Conservation (phyloP, 148 eudicot genomes). For the Camellia sinensis region DNA sequence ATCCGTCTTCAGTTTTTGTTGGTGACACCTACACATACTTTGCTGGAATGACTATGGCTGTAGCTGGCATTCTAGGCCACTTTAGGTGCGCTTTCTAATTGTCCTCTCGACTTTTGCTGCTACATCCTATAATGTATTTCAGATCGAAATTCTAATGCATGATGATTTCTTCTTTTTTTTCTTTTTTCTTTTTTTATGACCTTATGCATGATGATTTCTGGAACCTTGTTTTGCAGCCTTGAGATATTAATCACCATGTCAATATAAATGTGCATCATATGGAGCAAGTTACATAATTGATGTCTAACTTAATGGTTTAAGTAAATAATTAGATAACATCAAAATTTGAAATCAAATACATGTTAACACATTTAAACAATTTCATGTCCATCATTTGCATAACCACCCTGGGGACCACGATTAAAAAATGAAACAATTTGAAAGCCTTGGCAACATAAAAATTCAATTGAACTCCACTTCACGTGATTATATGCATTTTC, state of each 20-base stretch:
- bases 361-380: not conserved
- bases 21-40: constrained; percentile 98
- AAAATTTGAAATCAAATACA: constrained; percentile 1
- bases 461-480: too few species aligned
- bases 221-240: constrained; percentile 7
- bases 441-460: not conserved
- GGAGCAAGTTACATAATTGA: constrained; percentile 7
- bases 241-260: not conserved
- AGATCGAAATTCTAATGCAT: not conserved
- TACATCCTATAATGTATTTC: not conserved
- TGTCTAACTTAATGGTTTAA: not conserved
- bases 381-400: not conserved
- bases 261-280: not conserved
- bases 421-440: not conserved
- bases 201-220: not conserved
- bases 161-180: not conserved
- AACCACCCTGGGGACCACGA: not conserved
- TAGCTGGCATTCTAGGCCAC: constrained; percentile 92
- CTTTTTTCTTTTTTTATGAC: too few species aligned
- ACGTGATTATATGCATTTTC: too few species aligned
- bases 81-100: constrained; percentile 52
- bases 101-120: not conserved
- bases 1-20: constrained; percentile 96
- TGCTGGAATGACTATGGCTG: constrained; percentile 99
- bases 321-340: not conserved